Conservation (phyloP, 177 flowering plant species). For the Vitis hybrid region DNA sequence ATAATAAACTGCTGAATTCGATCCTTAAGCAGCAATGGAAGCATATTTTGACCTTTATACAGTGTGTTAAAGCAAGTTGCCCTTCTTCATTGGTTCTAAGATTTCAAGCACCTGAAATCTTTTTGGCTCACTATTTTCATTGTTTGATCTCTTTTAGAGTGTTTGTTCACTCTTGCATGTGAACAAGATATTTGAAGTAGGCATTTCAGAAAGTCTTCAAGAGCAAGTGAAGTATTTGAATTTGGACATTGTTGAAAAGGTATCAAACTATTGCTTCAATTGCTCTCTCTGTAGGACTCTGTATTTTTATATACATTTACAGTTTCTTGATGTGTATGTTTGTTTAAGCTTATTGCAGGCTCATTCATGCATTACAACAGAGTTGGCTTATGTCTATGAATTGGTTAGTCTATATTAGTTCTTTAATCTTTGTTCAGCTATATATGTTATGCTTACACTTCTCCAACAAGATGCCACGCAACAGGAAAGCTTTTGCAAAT, state of each 20-base stretch:
- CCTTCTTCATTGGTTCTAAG: background rate
- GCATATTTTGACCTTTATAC: background rate
- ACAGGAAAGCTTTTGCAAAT: background rate
- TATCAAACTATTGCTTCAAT: slow-evolving; percentile 18
- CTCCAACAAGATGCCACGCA: background rate
- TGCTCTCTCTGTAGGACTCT: background rate
- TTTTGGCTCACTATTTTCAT: background rate
- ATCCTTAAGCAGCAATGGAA: slow-evolving; percentile 2
- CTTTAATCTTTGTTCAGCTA: background rate
- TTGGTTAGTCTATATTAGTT: slow-evolving; percentile 53
- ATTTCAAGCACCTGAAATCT: background rate
- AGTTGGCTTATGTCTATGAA: slow-evolving; percentile 89
- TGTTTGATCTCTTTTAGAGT: slow-evolving; percentile 49
- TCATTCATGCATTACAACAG: slow-evolving; percentile 61
- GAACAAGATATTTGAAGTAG: slow-evolving; percentile 85
- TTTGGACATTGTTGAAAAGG: slow-evolving; percentile 78
- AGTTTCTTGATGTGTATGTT: slow-evolving; percentile 5
- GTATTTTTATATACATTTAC: background rate
- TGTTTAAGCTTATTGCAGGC: slow-evolving; percentile 50
- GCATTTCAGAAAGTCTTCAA: slow-evolving; percentile 65
- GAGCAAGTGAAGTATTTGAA: slow-evolving; percentile 51
- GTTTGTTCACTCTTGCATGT: slow-evolving; percentile 77
- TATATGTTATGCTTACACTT: background rate
- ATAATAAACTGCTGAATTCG: background rate
- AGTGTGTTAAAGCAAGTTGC: no score